Evolutionary conservation across 148 eudicot genomes (phyloP), one percentile per base, ranked within the genome.

Genomic region (Chenopodium suecicum): DNA sequence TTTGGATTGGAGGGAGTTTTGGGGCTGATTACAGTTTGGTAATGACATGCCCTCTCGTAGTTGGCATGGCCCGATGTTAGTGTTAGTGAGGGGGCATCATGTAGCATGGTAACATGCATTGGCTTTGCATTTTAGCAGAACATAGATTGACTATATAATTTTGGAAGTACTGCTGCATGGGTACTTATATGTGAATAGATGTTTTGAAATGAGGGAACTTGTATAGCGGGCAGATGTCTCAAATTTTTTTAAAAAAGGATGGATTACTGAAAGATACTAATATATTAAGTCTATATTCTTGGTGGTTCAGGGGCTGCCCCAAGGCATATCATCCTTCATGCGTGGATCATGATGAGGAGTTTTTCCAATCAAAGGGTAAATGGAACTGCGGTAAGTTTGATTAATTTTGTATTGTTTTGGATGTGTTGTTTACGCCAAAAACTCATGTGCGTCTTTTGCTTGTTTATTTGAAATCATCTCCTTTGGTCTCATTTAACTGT

Each of bases 251-350:
- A 27, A 67, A 67, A 74, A 37, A 32, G 10, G 63, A 74, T 19
- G 63, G 63, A 48, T 9, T 73, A 73, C 34, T n/a, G 17, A 3
- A 4, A 0, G 29, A 70, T 81, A 44, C 31, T 54, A 41, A 52
- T 54, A 29, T 4, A 20, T 31, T 70, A 23, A 80, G 83, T 58
- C 41, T 5, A 14, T 82, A 68, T 68, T 65, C n/a, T 79, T 78
- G 75, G 58, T 78, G 79, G 82, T 78, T 70, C 84, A 95, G 98
- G 91, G 93, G 90, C 76, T 95, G 98, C 78, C 94, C 93, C 0
- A 95, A 95, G 90, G 98, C 97, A 4, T 95, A 95, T 86, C 98
- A 95, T 89, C 97, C 98, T 80, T 86, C 94, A 19, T 95, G 98
- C 84, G 94, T 93, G 73, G 91, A 93, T 70, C 92, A 92, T 64